Evolutionary conservation across 306 rosid genomes (phyloP).

Genomic region (Citrullus colocynthis): DNA sequence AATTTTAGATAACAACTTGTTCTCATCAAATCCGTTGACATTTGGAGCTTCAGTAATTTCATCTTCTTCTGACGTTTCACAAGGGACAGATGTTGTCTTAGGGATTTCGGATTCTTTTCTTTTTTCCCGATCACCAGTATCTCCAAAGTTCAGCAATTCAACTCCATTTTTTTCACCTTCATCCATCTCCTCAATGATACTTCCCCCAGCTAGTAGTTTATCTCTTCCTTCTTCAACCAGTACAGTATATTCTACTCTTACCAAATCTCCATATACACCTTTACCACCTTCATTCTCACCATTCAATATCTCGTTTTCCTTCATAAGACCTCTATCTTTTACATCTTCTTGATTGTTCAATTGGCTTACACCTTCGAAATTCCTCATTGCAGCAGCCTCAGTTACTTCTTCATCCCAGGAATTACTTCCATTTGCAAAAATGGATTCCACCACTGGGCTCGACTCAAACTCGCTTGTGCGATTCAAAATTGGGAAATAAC

Average conservation of each 20-base stretch:
- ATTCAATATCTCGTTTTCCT: background rate
- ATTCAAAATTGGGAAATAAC: constrained; percentile 10
- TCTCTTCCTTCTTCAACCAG: background rate
- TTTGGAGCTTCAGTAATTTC: background rate
- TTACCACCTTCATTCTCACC: constrained; percentile 1
- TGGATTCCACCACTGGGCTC: background rate
- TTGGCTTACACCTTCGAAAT: background rate
- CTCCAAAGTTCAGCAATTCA: constrained; percentile 8
- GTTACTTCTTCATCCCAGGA: background rate
- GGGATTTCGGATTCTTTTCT: background rate
- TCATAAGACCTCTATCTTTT: background rate
- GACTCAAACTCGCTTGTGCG: constrained; percentile 4
- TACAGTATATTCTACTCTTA: background rate
- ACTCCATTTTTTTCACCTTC: background rate
- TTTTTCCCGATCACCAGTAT: background rate
- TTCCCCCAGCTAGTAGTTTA: constrained; percentile 5
- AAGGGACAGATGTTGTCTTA: background rate
- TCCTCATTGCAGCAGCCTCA: background rate
- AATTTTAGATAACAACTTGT: background rate
- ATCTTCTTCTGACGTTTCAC: background rate
- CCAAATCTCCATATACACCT: background rate
- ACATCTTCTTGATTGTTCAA: background rate
- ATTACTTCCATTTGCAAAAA: background rate
- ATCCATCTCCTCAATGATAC: constrained; percentile 3
- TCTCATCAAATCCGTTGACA: background rate